A percentile compares a stretch with the other conserved stretches of the same genome.
Evolutionary conservation across 176 grass and related monocot genomes (phyloP).

Genomic region (Olyra latifolia): DNA sequence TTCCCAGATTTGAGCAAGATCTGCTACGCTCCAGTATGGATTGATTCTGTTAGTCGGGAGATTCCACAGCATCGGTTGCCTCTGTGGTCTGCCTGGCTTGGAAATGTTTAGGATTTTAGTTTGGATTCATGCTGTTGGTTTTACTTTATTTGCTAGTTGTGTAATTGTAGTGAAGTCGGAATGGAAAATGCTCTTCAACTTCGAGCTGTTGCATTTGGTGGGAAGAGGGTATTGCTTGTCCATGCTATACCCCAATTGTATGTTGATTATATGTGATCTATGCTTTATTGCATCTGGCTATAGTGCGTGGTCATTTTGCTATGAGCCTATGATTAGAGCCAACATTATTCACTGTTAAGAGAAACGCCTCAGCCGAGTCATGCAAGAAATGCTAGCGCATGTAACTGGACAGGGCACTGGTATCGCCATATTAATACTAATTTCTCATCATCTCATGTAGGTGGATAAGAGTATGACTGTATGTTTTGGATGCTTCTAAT

Average conservation of each 20-base stretch:
- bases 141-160: background rate
- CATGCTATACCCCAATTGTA: background rate
- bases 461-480: background rate
- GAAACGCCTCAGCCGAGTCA: background rate
- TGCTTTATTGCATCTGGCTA: background rate
- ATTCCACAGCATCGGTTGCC: background rate
- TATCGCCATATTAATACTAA: background rate
- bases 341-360: background rate
- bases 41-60: background rate
- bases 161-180: background rate
- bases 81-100: background rate
- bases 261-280: background rate
- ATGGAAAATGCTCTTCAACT: slow-evolving; percentile 5
- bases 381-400: background rate
- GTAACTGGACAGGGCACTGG: background rate
- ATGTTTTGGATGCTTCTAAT: background rate
- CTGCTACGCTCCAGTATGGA: background rate
- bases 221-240: background rate
- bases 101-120: background rate
- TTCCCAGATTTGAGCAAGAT: background rate
- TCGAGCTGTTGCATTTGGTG: background rate
- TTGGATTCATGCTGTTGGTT: background rate
- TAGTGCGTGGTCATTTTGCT: background rate
- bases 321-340: background rate
- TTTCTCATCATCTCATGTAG: background rate